Evolutionary conservation across 2,329 filamentous ascomycete genomes (phyloP), one percentile per base, ranked within the genome.

Genomic region (Aspergillus tanneri): DNA sequence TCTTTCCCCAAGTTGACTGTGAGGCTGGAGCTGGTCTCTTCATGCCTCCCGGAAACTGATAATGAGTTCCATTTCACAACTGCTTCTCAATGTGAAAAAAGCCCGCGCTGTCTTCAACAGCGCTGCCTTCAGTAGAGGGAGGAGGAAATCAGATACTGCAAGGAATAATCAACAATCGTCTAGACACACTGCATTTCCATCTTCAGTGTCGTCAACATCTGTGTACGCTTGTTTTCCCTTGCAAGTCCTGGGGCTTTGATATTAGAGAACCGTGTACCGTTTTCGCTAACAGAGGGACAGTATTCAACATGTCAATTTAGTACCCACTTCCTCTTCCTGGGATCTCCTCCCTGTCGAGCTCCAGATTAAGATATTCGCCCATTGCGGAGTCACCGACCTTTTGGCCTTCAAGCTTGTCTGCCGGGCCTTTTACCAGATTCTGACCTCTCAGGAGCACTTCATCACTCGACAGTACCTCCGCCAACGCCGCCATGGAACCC

Each of bases 401-500:
- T 53, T 64, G 16, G 56, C 60, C 21, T 46, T 73, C 35, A 70
- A 64, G 43, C 68, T 72, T 10, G 69, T 72, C 43, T 73, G 68
- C 55, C 64, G 62, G 42, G 59, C 64, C 22, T 72, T 73, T 41
- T 58, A 60, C 43, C 54, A 68, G 18, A 48, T 72, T n/a, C 57
- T 73, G 25, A 61, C 57, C 16, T 53, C 55, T 4, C 66, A 73
- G 34, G 71, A 73, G 53, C 64, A 68, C 41, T 60, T 61, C 19
- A 72, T 73, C 28, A 63, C 68, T n/a, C 67, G 70, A 12, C 63
- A 66, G 47, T 73, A 73, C 54, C 64, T 73, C 27, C 69, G 68
- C 23, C 59, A 67, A 24, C 67, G 67, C 25, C 69, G 71, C 4
- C 69, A 73, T 54, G 71, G 71, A 25, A 72, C 68, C 27, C 65